Evolutionary conservation across 148 eudicot genomes (phyloP).

Genomic region (Rheum nobile): DNA sequence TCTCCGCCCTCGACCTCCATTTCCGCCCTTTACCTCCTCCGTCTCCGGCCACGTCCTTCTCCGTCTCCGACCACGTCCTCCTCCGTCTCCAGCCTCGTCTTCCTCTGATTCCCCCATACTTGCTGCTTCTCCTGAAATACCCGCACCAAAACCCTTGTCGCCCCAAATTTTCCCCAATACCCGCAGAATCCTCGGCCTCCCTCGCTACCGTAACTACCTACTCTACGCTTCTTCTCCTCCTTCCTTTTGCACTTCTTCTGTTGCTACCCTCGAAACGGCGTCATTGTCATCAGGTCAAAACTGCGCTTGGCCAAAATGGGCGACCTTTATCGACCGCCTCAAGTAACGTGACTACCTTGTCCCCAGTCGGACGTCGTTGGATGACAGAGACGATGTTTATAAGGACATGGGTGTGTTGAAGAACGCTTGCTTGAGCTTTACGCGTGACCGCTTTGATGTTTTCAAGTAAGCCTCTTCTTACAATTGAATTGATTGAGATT

Average conservation of each 20-base stretch:
- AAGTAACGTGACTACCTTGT: slow-evolving; percentile 54
- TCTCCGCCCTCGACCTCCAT: no score
- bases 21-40: no score
- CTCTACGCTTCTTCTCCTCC: slow-evolving; percentile 17
- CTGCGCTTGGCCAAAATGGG: slow-evolving; percentile 95
- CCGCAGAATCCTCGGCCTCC: background rate
- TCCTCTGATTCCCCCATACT: no score
- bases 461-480: slow-evolving; percentile 28
- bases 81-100: no score
- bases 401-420: slow-evolving; percentile 43
- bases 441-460: slow-evolving; percentile 68
- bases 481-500: background rate
- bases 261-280: slow-evolving; percentile 8
- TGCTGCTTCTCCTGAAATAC: no score
- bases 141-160: slow-evolving; percentile 11
- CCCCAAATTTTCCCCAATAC: background rate
- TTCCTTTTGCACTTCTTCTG: slow-evolving; percentile 11
- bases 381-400: slow-evolving; percentile 13
- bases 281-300: slow-evolving; percentile 6
- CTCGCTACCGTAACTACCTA: background rate
- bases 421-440: slow-evolving; percentile 70
- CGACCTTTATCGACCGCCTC: slow-evolving; percentile 53
- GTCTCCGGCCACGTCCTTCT: no score
- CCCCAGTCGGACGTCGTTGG: background rate
- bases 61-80: no score